A percentile compares a stretch with the other conserved stretches of the same genome.
Evolutionary conservation across 768 basidiomycete genomes (phyloP).

Genomic region (Pisolithus sp.): DNA sequence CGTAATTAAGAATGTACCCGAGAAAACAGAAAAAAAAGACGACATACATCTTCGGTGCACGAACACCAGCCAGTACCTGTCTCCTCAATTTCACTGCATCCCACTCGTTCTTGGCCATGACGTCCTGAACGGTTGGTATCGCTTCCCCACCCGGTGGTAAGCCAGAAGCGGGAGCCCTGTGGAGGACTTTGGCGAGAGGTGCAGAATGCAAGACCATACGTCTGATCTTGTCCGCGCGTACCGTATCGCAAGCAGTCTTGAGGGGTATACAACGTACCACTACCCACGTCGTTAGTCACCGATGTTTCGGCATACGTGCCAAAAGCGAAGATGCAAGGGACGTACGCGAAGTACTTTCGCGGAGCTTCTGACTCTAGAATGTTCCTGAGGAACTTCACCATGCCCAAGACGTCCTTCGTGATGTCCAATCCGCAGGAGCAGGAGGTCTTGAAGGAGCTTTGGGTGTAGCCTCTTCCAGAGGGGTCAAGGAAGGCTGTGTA

Average conservation of each 20-base stretch:
- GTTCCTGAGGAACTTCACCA: conserved; percentile 35
- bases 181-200: neutral
- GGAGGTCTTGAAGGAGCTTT: conserved; percentile 29
- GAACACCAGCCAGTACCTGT: neutral
- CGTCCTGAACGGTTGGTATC: neutral
- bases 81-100: no score
- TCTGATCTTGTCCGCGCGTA: conserved; percentile 21
- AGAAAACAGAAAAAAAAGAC: neutral
- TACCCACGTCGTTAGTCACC: conserved; percentile 2
- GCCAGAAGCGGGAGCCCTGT: neutral
- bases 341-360: conserved; percentile 26
- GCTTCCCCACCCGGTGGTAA: neutral
- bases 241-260: conserved; percentile 7
- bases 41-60: neutral
- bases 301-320: neutral
- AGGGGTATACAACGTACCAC: conserved; percentile 30
- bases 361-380: conserved; percentile 12
- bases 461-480: conserved; percentile 41
- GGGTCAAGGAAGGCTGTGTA: conserved; percentile 32
- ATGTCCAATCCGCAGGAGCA: conserved; percentile 36
- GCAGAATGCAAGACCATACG: conserved; percentile 2
- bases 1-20: neutral
- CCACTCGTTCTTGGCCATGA: neutral
- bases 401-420: conserved; percentile 31
- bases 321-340: neutral